Conservation (phyloP, 140 eudicot genomes). For the Erigeron philadelphicus region DNA sequence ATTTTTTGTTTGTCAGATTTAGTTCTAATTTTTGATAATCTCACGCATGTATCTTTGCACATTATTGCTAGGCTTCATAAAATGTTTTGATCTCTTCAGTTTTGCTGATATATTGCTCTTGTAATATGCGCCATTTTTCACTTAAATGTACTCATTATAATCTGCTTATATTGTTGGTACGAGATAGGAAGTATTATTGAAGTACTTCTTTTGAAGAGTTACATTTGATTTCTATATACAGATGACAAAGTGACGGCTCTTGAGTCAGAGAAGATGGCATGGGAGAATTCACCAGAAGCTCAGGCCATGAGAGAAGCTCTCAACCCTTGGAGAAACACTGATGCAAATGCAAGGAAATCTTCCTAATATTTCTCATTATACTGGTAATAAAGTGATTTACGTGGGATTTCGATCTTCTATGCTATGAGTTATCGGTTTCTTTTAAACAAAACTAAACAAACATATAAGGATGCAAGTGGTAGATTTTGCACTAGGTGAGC, state of each 20-base stretch:
- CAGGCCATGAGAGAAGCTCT: slow-evolving; percentile 85
- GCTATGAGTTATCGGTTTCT: no score
- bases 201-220: neutral
- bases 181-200: neutral
- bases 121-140: no score
- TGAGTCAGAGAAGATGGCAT: slow-evolving; percentile 77
- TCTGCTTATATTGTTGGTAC: neutral
- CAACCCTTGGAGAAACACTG: slow-evolving; percentile 77
- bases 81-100: no score
- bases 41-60: no score
- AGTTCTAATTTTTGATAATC: no score
- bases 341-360: slow-evolving; percentile 35
- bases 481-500: neutral
- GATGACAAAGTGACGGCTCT: slow-evolving; percentile 82
- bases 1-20: no score
- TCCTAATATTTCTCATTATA: slow-evolving; percentile 20
- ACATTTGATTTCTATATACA: slow-evolving; percentile 28
- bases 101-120: no score
- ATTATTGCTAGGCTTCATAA: no score
- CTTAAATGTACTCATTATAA: no score
- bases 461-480: neutral
- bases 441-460: neutral
- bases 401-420: neutral
- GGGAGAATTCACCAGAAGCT: slow-evolving; percentile 84
- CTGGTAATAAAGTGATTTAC: neutral